Conservation (phyloP, 2,329 filamentous ascomycete genomes). For the Zasmidium citrigriseum region DNA sequence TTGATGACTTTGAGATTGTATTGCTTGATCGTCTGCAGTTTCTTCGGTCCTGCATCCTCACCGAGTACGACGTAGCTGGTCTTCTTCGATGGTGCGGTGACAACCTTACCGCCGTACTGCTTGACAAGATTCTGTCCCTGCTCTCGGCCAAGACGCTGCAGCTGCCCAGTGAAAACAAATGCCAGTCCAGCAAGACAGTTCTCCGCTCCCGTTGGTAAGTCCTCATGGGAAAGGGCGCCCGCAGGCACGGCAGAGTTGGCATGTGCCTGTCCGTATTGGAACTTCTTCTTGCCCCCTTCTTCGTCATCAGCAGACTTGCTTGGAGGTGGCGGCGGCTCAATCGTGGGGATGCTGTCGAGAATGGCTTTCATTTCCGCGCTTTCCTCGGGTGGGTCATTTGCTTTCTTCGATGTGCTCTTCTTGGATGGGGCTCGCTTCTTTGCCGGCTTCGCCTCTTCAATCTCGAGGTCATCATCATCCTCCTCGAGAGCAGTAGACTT, state of each 20-base stretch:
- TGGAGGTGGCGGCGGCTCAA: conserved; percentile 82
- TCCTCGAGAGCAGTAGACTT: conserved; percentile 60
- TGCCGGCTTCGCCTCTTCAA: conserved; percentile 51
- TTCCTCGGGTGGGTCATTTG: conserved; percentile 68
- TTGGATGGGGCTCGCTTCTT: conserved; percentile 54
- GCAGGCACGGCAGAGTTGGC: conserved; percentile 58
- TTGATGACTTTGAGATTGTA: conserved; percentile 87
- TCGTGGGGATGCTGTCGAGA: conserved; percentile 80
- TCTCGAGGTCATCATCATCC: conserved; percentile 52
- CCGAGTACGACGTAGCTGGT: conserved; percentile 93
- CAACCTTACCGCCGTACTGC: conserved; percentile 90
- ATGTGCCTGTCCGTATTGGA: conserved; percentile 68
- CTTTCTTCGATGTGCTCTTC: conserved; percentile 59
- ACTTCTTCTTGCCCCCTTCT: conserved; percentile 60
- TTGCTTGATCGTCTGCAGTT: conserved; percentile 80
- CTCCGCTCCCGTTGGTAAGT: conserved; percentile 79
- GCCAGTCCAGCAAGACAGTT: conserved; percentile 87
- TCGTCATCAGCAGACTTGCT: conserved; percentile 58
- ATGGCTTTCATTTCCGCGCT: conserved; percentile 77
- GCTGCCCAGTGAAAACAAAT: conserved; percentile 93
- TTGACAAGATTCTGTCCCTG: conserved; percentile 87
- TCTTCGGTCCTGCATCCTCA: conserved; percentile 87
- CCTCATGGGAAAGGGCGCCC: conserved; percentile 62
- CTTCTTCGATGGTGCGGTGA: conserved; percentile 80
- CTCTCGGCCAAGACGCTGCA: conserved; percentile 78